phyloP scores from a whole-genome alignment of 2,329 filamentous ascomycete genomes.

The Blastomyces gilchristii region DNA sequence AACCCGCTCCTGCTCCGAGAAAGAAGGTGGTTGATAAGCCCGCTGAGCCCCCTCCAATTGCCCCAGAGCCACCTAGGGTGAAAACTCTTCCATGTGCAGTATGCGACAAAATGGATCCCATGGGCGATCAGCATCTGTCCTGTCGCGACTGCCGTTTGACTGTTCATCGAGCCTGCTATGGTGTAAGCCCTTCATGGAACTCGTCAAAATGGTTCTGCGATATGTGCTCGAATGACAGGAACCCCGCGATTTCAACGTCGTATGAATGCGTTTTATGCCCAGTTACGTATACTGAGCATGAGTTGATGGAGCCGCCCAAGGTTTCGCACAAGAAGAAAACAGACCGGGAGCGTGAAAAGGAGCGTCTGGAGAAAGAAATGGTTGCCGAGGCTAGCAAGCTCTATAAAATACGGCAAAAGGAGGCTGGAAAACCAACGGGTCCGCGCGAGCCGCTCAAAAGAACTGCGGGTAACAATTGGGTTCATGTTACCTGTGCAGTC shows the following conservation, averaged over 20 bases:
- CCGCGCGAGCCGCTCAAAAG: slow-evolving; percentile 87
- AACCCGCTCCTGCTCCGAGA: slow-evolving; percentile 46
- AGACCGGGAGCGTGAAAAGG: slow-evolving; percentile 82
- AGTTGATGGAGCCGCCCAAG: slow-evolving; percentile 75
- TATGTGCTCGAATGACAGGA: slow-evolving; percentile 90
- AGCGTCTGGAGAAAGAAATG: slow-evolving; percentile 74
- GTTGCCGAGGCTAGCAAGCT: slow-evolving; percentile 68
- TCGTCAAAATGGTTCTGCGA: slow-evolving; percentile 86
- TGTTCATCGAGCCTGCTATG: slow-evolving; percentile 87
- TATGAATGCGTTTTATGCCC: slow-evolving; percentile 93
- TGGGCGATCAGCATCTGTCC: slow-evolving; percentile 60
- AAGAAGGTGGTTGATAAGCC: slow-evolving; percentile 49
- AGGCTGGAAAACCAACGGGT: slow-evolving; percentile 68
- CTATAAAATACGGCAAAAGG: slow-evolving; percentile 72
- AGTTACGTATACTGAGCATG: slow-evolving; percentile 66
- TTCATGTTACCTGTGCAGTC: slow-evolving; percentile 85
- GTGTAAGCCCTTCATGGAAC: slow-evolving; percentile 59
- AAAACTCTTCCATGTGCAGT: slow-evolving; percentile 74
- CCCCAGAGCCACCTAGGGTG: slow-evolving; percentile 70
- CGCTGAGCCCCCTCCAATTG: slow-evolving; percentile 48
- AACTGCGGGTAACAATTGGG: slow-evolving; percentile 96
- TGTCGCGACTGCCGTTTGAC: slow-evolving; percentile 85
- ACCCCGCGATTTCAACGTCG: slow-evolving; percentile 80
- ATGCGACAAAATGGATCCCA: slow-evolving; percentile 63
- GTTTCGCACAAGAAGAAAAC: slow-evolving; percentile 76